A percentile compares a stretch with the other conserved stretches of the same genome.
Evolutionary conservation across 306 rosid species (phyloP).

Genomic region (Parietaria judaica): DNA sequence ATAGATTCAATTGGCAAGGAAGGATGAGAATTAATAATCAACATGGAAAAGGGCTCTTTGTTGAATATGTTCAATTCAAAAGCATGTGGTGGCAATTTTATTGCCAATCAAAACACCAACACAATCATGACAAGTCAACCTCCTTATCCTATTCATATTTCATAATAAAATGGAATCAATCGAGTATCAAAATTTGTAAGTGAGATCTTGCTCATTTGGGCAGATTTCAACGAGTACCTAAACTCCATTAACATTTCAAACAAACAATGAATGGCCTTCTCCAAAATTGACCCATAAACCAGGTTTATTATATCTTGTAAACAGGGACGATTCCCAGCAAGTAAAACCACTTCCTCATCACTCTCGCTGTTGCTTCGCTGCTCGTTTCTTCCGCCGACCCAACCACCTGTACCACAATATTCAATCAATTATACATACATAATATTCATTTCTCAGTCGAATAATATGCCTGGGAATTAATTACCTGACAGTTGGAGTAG

Average conservation of each 20-base stretch:
- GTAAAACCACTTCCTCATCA: constrained; percentile 83
- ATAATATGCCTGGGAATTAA: neutral
- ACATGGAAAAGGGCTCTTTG: neutral
- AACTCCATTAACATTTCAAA: too few relatives aligned
- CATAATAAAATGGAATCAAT: neutral
- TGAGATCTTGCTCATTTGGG: too few relatives aligned
- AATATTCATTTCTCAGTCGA: neutral
- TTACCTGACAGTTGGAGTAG: constrained; percentile 88
- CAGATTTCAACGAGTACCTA: neutral
- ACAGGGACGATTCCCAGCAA: constrained; percentile 86
- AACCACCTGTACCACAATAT: constrained; percentile 53
- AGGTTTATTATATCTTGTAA: constrained; percentile 82
- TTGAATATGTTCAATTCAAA: constrained; percentile 7
- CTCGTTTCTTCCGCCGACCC: constrained; percentile 80
- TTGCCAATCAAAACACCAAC: constrained; percentile 26
- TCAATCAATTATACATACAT: too few relatives aligned
- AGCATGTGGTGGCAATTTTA: constrained; percentile 32
- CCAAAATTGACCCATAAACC: too few relatives aligned
- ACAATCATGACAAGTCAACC: constrained; percentile 41
- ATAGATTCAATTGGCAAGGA: neutral
- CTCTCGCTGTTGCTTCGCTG: constrained; percentile 81
- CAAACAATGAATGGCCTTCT: too few relatives aligned
- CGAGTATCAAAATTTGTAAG: too few relatives aligned
- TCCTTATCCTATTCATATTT: constrained; percentile 33
- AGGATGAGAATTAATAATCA: constrained; percentile 19